Evolutionary conservation across 164 flowering plant species (phyloP), one percentile per base, ranked within the genome.

Genomic region (Aristolochia contorta): DNA sequence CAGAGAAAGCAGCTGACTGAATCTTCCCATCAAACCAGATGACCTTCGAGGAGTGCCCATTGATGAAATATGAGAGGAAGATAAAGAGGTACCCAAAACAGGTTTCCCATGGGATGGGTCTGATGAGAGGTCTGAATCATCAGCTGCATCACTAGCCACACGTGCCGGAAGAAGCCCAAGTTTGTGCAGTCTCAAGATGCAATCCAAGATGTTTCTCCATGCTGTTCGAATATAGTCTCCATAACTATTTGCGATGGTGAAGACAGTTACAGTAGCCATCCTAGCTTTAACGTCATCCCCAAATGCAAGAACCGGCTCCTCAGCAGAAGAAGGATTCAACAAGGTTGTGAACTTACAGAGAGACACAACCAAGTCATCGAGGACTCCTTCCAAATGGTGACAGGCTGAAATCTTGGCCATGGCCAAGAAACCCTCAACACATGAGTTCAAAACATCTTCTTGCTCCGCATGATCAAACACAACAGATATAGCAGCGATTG

Each of bases 401-500:
- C 73, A 71, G 12, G 80, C 77, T 45, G 80, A 77, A 9, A 77
- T 74, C 60, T 77, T 74, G 41, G 80, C 78, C 56, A 74, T 63
- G 15, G 80, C 75, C 58, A 77, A 65, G 62, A 77, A 77, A 12
- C 80, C 80, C 57, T 74, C 78, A 20, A 73, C 57, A 63, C 80
- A 74, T 15, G 61, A 71, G 59, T 69, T 75, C 61, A 64, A 67
- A 25, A 74, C 70, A 52, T 74, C 69, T 62, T 74, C 74, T 18
- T 69, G 69, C 59, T 77, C 75, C 18, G 77, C 76, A 46, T 74
- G 74, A 62, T 74, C 80, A 59, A 74, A 74, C 25, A 77, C 76
- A 20, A 77, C 80, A 46, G 77, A 77, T 16, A 77, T 61, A 20
- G 80, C 80, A 58, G 80, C 80, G 49, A 77, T 69, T 54, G 80